Conservation (phyloP, 2,329 filamentous ascomycete genomes). For the Gliomastix tumulicola region DNA sequence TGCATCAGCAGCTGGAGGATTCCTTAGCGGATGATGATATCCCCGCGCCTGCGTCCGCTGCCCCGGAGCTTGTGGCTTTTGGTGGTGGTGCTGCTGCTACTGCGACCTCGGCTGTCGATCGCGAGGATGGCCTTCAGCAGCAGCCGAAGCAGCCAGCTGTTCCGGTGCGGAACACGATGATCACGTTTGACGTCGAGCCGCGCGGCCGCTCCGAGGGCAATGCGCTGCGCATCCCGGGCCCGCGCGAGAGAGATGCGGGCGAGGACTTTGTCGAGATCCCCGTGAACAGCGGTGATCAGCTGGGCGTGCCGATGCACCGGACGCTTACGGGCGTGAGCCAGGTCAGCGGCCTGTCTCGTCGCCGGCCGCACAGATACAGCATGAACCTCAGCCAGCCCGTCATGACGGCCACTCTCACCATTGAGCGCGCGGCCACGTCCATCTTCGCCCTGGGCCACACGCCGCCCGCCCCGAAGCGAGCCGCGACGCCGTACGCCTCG, state of each 20-base stretch:
- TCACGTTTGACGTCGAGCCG: slow-evolving; percentile 17
- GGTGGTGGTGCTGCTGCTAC: too few species aligned
- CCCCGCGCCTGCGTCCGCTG: background rate
- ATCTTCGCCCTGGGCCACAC: slow-evolving; percentile 28
- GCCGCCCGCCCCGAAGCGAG: slow-evolving; percentile 4
- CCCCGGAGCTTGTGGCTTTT: too few species aligned
- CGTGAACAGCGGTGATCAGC: slow-evolving; percentile 5
- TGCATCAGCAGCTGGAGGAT: background rate
- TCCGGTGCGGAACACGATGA: slow-evolving; percentile 2
- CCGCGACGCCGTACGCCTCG: background rate
- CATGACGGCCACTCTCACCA: background rate
- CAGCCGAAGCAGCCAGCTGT: background rate
- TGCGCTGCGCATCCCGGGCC: slow-evolving; percentile 20
- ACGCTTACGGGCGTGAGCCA: too few species aligned
- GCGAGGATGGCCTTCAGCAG: background rate
- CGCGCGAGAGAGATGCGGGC: slow-evolving; percentile 21
- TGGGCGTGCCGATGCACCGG: too few species aligned
- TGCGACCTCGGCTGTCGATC: too few species aligned
- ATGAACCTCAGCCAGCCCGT: background rate
- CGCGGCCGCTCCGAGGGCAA: slow-evolving; percentile 15
- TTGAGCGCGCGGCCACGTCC: slow-evolving; percentile 19
- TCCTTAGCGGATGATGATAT: background rate
- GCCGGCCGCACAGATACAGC: background rate
- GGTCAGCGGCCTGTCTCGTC: background rate
- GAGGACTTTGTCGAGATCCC: slow-evolving; percentile 16